Base-by-base conservation (phyloP, 805 yeast species). In the Jamesozyma lodderae region DNA sequence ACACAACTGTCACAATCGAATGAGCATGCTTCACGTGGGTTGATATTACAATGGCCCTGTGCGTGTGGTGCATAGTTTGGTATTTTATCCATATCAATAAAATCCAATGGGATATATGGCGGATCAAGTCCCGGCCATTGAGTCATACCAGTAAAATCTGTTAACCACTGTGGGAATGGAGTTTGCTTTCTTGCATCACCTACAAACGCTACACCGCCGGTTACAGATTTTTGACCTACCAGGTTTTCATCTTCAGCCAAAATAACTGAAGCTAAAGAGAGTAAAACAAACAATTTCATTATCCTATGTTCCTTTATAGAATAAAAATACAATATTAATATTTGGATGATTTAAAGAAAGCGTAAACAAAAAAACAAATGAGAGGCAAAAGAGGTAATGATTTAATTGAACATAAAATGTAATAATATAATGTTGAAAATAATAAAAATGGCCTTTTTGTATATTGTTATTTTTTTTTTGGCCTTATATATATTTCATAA, bases 61-160 rank as follows among this genome's bases (percentile, higher is more conserved):
- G 55, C 47, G 49, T 81, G 77, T 1, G 59, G 55, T 17, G 70
- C 64, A 41, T 65, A 60, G 6, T 59, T 50, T 3, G 85, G 84
- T 18, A 84, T 65, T 20, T 54, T 51, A 5, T 51, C 44, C 33
- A 84, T 61, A 51, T 82, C 73, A 43, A 85, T 75, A 48, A 79
- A 81, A 47, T 77, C 82, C 43, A 84, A 60, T 2, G 94, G 87
- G 27, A 88, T 79, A 56, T 84, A 88, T 0, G 96, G 96, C 3
- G 96, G 96, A 38, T 78, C 77, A 31, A 73, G 55, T 0, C 81
- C 88, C 0, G 97, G 97, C 97, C 97, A 88, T 37, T 69, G 69
- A 0, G 47, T 60, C 36, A 86, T 53, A 0, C 90, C 88, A 1
- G 96, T 85, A 46, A 83, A 70, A 11, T 74, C 81, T 0, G 69